Conservation (phyloP, 345 rosid genomes). For the Gossypium herbaceum region DNA sequence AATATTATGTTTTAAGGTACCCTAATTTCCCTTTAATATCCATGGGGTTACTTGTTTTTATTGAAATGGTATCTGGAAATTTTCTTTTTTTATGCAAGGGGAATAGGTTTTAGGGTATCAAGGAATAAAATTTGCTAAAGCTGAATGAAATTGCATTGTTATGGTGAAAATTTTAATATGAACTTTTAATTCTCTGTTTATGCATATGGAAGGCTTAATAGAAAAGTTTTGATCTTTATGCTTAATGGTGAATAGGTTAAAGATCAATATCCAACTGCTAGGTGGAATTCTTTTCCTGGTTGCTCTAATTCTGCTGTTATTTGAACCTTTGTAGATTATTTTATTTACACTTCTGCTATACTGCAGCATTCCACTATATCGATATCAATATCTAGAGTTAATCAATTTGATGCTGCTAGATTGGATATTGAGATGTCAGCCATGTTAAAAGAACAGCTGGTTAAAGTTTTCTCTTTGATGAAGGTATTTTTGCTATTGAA, state of each 20-base stretch:
- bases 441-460: slow-evolving; percentile 91
- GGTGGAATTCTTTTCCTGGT: background rate
- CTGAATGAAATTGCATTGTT: background rate
- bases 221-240: background rate
- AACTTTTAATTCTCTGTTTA: background rate
- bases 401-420: slow-evolving; percentile 94
- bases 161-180: background rate
- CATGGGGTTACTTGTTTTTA: background rate
- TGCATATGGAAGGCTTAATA: background rate
- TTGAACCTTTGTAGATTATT: background rate
- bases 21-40: background rate
- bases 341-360: background rate
- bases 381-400: slow-evolving; percentile 80
- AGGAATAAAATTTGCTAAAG: slow-evolving; percentile 1
- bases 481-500: slow-evolving; percentile 49
- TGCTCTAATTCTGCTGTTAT: background rate
- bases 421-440: slow-evolving; percentile 96
- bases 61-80: slow-evolving; percentile 4
- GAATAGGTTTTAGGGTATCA: background rate
- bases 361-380: slow-evolving; percentile 53
- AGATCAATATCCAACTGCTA: background rate
- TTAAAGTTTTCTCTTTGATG: slow-evolving; percentile 84
- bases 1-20: background rate
- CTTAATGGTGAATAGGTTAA: background rate
- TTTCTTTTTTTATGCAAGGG: background rate